Base-by-base conservation (phyloP, 2,329 filamentous ascomycete genomes). In the Hypoxylon sp. region DNA sequence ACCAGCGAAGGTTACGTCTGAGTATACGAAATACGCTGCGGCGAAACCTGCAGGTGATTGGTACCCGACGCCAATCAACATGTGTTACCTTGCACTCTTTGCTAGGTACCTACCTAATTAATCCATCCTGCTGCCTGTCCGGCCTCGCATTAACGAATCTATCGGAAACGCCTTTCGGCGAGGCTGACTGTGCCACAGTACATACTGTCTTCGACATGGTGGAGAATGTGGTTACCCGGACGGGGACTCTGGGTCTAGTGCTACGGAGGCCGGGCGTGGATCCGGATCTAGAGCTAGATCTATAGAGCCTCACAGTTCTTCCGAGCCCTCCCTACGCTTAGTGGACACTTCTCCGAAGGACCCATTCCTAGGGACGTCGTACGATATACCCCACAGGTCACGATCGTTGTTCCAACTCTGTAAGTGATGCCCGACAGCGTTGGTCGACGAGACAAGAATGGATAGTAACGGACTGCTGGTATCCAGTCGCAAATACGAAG, bases 141-240 rank as follows among this genome's bases (percentile, higher is more conserved):
- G 44, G 48, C 25, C 49, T 69, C 46, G 14, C 54, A 55, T 30
- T 33, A 40, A 44, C 17, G 17, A 50, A 54, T 61, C 17, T 49
- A 49, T 60, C 35, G 25, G 53, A 58, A 30, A 55, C 27, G 55
- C 64, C 40, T 57, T 61, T 60, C 50, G 56, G 64, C 48, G 42
- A 67, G 54, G 58, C 68, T 74, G 57, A 72, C 57, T 67, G 53
- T 31, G 46, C 31, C 51, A 53, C 67, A 84, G 82, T 69, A 83
- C 82, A 65, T 83, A 81, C 67, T 84, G 82, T 71, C 80, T 84
- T 69, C 82, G 82, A 61, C 81, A 79, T 62, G 83, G 83, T 65
- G 81, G 78, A 74, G 81, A 81, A 69, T 84, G 82, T 76, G 78
- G 72, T 40, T 80, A 79, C 46, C 64, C 72, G 63, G 72, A 76